Percentiles rank a stretch among this genome's conserved stretches.
These are phyloP conservation scores for Dactylellina drechsleri DNA, from an alignment of 2,329 filamentous ascomycete species.

Conservation along the genomic window DNA sequence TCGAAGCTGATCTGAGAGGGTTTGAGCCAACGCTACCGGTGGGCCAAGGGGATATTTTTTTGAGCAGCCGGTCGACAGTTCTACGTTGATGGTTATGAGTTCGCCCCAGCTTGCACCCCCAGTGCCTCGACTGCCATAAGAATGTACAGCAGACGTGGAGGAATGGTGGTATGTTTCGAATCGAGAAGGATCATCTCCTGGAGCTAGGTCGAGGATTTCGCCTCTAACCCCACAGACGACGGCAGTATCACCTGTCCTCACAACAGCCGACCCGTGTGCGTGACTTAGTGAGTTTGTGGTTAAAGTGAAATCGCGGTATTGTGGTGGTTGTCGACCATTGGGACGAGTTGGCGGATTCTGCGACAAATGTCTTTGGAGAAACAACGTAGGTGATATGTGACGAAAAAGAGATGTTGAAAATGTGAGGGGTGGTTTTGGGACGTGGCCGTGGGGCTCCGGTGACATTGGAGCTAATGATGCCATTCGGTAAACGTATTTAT, in stretches of 20 bases:
- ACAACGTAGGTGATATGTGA: constrained; percentile 87
- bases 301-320: constrained; percentile 77
- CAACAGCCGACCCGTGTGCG: constrained; percentile 87
- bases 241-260: constrained; percentile 87
- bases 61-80: constrained; percentile 88
- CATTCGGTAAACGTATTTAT: neutral
- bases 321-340: constrained; percentile 78
- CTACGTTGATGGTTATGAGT: constrained; percentile 92
- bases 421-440: constrained; percentile 46
- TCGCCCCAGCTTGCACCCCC: constrained; percentile 66
- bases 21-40: constrained; percentile 69
- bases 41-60: constrained; percentile 85
- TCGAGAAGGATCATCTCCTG: constrained; percentile 70
- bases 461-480: neutral
- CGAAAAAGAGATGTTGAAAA: constrained; percentile 79
- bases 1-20: constrained; percentile 79
- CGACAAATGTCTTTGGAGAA: constrained; percentile 83
- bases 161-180: constrained; percentile 57
- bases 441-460: neutral
- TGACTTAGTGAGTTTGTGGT: constrained; percentile 88
- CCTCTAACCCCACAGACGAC: constrained; percentile 93
- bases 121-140: constrained; percentile 57
- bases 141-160: constrained; percentile 60
- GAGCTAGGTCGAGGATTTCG: constrained; percentile 79
- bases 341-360: constrained; percentile 73